Evolutionary conservation across 495 filamentous ascomycete genomes (phyloP), one percentile per base, ranked within the genome.

Genomic region (Echria macrotheca): DNA sequence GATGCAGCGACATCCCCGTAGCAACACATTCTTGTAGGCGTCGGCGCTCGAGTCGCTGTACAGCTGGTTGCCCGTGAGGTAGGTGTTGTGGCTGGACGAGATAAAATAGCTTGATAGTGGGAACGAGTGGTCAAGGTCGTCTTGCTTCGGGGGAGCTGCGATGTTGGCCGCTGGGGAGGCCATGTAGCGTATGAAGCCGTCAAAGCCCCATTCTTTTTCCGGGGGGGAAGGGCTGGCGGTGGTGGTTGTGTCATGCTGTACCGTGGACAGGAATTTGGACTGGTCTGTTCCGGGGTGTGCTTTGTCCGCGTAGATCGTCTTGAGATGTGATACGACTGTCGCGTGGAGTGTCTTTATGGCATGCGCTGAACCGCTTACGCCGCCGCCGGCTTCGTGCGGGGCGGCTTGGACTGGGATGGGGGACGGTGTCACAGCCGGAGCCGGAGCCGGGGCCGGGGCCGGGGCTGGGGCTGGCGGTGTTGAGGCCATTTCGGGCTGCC

Each of bases 51-150:
- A 82, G 49, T 86, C 80, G 53, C 89, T 89, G 49, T 82, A 93
- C 8, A 97, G 75, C 68, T 97, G 91, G 61, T 96, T 91, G 0
- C 91, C 91, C 0, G 85, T 89, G 51, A 97, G 74, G 58, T 96
- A 97, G 0, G 91, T 96, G 64, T 97, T 97, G 66, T 97, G 91
- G 60, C 88, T 95, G 19, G 85, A 91, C 43, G 83, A 90, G 52
- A 97, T 84, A 60, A 85, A 97, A 71, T 96, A 97, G 57, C 84
- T 87, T 31, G 85, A 85, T 28, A 96, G 72, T 2, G 89, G 88
- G 38, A 77, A 81, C 6, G 69, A 68, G 38, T 79, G 60, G 59
- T 89, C 81, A 38, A 72, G 29, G n/a, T 17, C 18, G 6, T 12
- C 65, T 7, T 68, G 59, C 10, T 54, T 46, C 0, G 57, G 56